These are phyloP conservation scores for Cystobasidium slooffiae DNA, from an alignment of 1,284 basidiomycete species.

Conservation along the genomic window DNA sequence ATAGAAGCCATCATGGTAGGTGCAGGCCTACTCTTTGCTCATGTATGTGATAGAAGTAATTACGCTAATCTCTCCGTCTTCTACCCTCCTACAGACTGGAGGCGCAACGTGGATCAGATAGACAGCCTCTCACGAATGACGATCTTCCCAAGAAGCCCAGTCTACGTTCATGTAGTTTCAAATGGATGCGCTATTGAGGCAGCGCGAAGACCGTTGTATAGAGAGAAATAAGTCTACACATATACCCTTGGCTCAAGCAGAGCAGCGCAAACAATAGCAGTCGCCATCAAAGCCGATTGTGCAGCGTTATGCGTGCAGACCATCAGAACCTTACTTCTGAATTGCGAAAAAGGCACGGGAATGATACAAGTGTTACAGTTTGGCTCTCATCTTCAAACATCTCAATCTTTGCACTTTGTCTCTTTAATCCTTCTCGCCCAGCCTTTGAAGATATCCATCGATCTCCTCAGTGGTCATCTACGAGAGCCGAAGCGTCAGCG, in stretches of 20 bases:
- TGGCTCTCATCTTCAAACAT: background rate
- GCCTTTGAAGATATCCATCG: slow-evolving; percentile 80
- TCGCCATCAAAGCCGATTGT: too few species aligned
- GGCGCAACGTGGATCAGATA: slow-evolving; percentile 62
- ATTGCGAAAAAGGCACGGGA: background rate
- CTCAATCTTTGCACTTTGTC: background rate
- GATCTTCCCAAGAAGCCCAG: background rate
- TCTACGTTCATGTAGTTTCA: background rate
- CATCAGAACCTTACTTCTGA: background rate
- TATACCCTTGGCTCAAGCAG: too few species aligned
- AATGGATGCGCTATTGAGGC: background rate
- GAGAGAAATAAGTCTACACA: background rate
- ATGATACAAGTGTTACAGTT: slow-evolving; percentile 24
- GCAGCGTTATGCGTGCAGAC: too few species aligned
- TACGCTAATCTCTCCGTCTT: slow-evolving; percentile 4
- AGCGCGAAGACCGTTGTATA: background rate
- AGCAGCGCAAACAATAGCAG: too few species aligned
- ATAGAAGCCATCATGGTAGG: slow-evolving; percentile 78
- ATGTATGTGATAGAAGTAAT: background rate
- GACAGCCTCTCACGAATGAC: background rate
- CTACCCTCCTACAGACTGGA: slow-evolving; percentile 64
- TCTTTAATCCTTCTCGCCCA: slow-evolving; percentile 85
- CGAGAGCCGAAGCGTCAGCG: slow-evolving; percentile 28
- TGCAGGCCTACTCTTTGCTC: slow-evolving; percentile 32
- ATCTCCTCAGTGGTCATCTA: slow-evolving; percentile 71